Evolutionary conservation across 176 grass and related monocot genomes (phyloP).

Genomic region (Chloris gayana): DNA sequence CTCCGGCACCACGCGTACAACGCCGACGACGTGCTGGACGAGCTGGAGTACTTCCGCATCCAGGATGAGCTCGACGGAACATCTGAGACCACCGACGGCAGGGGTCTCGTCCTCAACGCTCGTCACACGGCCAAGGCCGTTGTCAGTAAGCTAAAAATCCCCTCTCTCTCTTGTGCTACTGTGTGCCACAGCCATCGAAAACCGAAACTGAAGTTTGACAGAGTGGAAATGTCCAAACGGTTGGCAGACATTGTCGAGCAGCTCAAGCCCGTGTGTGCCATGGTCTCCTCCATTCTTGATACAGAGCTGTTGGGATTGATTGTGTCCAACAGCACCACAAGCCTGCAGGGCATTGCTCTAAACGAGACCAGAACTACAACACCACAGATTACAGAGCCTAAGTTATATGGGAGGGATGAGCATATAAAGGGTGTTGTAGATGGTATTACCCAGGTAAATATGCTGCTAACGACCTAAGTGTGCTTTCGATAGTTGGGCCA

Average conservation of each 20-base stretch:
- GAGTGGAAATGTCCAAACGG: not conserved
- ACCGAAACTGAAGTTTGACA: not conserved
- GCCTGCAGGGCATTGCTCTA: not conserved
- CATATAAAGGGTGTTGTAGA: not conserved
- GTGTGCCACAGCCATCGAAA: not conserved
- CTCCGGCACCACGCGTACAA: not conserved
- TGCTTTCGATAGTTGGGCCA: slow-evolving; percentile 45
- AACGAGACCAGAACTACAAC: not conserved
- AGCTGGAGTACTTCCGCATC: slow-evolving; percentile 38
- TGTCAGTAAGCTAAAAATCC: not conserved
- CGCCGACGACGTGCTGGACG: slow-evolving; percentile 26
- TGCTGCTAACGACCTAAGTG: not conserved
- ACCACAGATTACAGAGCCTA: not conserved
- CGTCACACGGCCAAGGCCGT: not conserved
- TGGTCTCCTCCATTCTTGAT: slow-evolving; percentile 20
- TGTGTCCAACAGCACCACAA: not conserved
- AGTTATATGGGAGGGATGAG: slow-evolving; percentile 27
- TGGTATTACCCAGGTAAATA: not conserved
- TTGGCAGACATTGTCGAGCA: not conserved
- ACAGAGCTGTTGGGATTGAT: not conserved
- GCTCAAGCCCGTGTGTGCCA: not conserved
- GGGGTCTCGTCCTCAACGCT: not conserved
- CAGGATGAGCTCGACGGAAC: slow-evolving; percentile 17
- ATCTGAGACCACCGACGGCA: not conserved
- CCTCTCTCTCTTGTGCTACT: not conserved